Evolutionary conservation across 148 eudicot species (phyloP).

Genomic region (Pouteria glomerata): DNA sequence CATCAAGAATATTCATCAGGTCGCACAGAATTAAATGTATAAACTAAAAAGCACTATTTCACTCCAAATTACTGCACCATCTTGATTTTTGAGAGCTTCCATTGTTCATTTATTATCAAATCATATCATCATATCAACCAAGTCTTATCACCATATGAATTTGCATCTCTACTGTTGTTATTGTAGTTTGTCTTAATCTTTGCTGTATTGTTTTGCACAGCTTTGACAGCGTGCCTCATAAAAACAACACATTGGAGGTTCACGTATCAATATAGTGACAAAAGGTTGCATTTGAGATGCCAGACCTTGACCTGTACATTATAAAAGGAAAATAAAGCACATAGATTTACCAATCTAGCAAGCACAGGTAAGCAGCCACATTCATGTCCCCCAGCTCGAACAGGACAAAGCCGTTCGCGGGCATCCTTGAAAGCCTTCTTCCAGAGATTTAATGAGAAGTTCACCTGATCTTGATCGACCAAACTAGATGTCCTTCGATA

Average conservation of each 20-base stretch:
- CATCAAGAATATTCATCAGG: background rate
- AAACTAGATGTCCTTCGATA: conserved; percentile 51
- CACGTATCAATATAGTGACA: background rate
- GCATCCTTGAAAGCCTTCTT: conserved; percentile 89
- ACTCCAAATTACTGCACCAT: background rate
- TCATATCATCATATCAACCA: background rate
- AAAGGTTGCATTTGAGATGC: background rate
- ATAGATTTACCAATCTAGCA: conserved; percentile 51
- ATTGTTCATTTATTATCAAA: conserved; percentile 3
- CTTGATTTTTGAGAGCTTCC: background rate
- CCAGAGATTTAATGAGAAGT: conserved; percentile 77
- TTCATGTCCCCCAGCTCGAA: conserved; percentile 74
- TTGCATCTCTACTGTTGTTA: conserved; percentile 1
- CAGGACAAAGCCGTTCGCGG: conserved; percentile 76
- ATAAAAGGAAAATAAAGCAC: background rate
- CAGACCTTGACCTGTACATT: background rate
- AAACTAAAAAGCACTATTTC: background rate
- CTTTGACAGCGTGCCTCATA: background rate
- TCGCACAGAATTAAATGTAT: background rate
- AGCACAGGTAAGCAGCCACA: conserved; percentile 80
- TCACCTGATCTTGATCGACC: conserved; percentile 51
- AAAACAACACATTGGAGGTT: background rate
- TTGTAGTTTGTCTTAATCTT: background rate
- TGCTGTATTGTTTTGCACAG: background rate
- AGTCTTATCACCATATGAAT: background rate